These are phyloP conservation scores for Lanmaoa pseudosensibilis DNA, from an alignment of 768 basidiomycete genomes.

Conservation along the genomic window DNA sequence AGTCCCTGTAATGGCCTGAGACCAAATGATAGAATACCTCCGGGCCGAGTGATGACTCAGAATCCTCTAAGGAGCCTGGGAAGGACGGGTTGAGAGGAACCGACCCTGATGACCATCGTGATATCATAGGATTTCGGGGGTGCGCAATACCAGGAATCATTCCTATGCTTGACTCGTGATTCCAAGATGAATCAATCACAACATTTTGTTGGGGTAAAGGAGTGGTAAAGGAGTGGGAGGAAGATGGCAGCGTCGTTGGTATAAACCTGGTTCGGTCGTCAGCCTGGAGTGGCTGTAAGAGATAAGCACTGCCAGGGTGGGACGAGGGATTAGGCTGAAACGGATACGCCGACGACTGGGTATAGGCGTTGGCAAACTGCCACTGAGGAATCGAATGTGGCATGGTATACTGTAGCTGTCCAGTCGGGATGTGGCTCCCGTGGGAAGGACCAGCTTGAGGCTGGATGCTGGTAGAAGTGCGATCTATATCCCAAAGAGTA, in stretches of 20 bases:
- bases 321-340: neutral
- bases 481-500: constrained; percentile 1
- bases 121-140: neutral
- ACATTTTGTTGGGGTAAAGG: constrained; percentile 1
- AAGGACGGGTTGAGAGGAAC: neutral
- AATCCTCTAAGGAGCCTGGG: neutral
- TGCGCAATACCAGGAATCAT: neutral
- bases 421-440: neutral
- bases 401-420: constrained; percentile 1
- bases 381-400: constrained; percentile 1
- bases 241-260: neutral
- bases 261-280: constrained; percentile 1
- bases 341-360: neutral
- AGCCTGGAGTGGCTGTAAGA: constrained; percentile 1
- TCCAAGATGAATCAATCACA: neutral
- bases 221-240: neutral
- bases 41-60: neutral
- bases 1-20: constrained; percentile 2
- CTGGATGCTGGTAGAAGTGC: neutral
- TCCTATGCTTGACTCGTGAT: neutral
- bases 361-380: constrained; percentile 3
- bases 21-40: neutral
- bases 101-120: constrained; percentile 3
- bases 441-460: neutral
- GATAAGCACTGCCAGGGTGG: neutral